These are phyloP conservation scores for Eutrema yunnanense DNA, from an alignment of 345 rosid genomes.

Conservation along the genomic window DNA sequence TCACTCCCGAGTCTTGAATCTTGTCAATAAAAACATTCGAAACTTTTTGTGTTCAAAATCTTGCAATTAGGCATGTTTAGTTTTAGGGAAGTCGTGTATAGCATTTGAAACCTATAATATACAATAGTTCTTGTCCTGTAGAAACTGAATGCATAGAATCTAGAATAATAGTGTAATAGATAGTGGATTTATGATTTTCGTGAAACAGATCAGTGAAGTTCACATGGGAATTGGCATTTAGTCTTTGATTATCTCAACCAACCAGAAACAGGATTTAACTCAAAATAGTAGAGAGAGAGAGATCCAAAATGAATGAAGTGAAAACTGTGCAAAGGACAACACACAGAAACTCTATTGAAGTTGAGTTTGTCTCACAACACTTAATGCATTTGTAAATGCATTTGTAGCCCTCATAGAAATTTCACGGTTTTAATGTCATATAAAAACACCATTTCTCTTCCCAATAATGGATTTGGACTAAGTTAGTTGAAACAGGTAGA, in stretches of 20 bases:
- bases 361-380: slow-evolving; percentile 21
- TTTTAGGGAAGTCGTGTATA: neutral
- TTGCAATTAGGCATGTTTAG: neutral
- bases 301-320: slow-evolving; percentile 8
- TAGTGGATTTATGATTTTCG: neutral
- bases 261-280: neutral
- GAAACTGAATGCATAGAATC: neutral
- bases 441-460: neutral
- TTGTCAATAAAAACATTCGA: no score
- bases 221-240: slow-evolving; percentile 26
- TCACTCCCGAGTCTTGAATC: no score
- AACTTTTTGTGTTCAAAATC: neutral
- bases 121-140: neutral
- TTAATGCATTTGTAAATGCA: neutral
- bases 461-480: neutral
- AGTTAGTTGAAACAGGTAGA: slow-evolving; percentile 14
- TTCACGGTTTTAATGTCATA: neutral
- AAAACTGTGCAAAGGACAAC: slow-evolving; percentile 4
- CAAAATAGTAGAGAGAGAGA: neutral
- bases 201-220: neutral
- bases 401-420: neutral
- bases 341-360: slow-evolving; percentile 2
- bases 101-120: neutral
- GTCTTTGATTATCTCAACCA: slow-evolving; percentile 1
- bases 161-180: neutral